These are phyloP conservation scores for Colletotrichum sojae DNA, from an alignment of 2,329 filamentous ascomycete species.

Conservation along the genomic window DNA sequence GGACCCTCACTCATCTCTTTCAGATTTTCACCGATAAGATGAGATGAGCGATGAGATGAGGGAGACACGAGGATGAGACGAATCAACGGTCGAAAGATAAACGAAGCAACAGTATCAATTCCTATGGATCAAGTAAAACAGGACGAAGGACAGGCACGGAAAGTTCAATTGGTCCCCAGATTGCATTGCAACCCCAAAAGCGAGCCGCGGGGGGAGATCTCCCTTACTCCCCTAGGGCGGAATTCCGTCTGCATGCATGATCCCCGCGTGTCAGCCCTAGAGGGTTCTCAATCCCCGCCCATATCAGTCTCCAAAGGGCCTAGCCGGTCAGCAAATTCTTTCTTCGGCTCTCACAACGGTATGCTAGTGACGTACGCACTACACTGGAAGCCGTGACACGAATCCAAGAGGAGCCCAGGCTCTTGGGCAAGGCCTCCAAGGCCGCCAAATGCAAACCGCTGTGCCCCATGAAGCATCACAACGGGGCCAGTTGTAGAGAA, in stretches of 20 bases:
- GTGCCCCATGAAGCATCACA: too few species aligned
- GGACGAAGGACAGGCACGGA: not conserved
- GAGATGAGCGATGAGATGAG: too few species aligned
- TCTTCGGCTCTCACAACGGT: not conserved
- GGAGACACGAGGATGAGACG: too few species aligned
- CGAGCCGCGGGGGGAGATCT: not conserved
- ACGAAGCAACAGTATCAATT: too few species aligned
- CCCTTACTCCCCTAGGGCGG: not conserved
- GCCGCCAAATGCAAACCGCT: too few species aligned
- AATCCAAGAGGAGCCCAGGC: too few species aligned
- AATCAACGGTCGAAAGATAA: too few species aligned
- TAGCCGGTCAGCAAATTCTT: not conserved
- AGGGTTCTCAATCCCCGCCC: not conserved
- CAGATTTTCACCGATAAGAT: not conserved
- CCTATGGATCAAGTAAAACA: not conserved
- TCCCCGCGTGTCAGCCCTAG: not conserved
- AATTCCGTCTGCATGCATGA: not conserved
- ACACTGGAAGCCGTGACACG: too few species aligned
- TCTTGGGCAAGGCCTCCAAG: too few species aligned
- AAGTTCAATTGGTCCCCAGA: not conserved
- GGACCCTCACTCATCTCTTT: slow-evolving; percentile 22
- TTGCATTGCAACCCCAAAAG: not conserved
- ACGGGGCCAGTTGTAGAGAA: too few species aligned
- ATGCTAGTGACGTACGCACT: too few species aligned
- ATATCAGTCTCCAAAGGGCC: not conserved